Conservation (phyloP, 78 protist species). For the Speleostelium caveatum region DNA sequence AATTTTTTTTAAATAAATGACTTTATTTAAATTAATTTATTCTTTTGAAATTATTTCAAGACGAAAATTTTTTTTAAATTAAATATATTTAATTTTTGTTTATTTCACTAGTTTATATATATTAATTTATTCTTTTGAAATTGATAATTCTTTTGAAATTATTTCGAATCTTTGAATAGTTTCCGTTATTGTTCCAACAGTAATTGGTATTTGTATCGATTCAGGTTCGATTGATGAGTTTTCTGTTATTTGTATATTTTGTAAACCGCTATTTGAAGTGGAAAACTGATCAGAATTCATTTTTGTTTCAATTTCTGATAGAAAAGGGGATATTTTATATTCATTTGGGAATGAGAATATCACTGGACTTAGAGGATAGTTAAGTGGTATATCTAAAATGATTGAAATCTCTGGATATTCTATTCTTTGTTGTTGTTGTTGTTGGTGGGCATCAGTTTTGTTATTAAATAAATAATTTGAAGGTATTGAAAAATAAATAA, state of each 20-base stretch:
- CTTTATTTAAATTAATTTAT: no score
- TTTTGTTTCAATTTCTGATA: slow-evolving; percentile 18
- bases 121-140: no score
- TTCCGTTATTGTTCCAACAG: not conserved
- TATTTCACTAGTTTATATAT: no score
- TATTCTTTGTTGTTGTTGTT: not conserved
- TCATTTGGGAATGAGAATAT: slow-evolving; percentile 39
- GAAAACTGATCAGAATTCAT: slow-evolving; percentile 2
- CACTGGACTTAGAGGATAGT: slow-evolving; percentile 33
- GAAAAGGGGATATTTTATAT: slow-evolving; percentile 8
- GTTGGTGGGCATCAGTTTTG: not conserved
- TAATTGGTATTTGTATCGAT: not conserved
- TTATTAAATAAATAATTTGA: not conserved
- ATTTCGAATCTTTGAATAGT: slow-evolving; percentile 15
- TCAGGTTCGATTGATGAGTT: not conserved
- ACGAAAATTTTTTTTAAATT: no score
- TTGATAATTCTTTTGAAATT: not conserved
- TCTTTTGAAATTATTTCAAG: no score
- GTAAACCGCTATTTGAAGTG: not conserved
- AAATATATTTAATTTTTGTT: no score
- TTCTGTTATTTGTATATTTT: not conserved
- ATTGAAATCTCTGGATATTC: slow-evolving; percentile 1
- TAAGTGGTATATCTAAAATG: slow-evolving; percentile 23
- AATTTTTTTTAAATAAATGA: no score
- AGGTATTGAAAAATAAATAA: slow-evolving; percentile 14